Evolutionary conservation across 2,329 filamentous ascomycete genomes (phyloP), one percentile per base, ranked within the genome.

Genomic region (Colletotrichum sp.): DNA sequence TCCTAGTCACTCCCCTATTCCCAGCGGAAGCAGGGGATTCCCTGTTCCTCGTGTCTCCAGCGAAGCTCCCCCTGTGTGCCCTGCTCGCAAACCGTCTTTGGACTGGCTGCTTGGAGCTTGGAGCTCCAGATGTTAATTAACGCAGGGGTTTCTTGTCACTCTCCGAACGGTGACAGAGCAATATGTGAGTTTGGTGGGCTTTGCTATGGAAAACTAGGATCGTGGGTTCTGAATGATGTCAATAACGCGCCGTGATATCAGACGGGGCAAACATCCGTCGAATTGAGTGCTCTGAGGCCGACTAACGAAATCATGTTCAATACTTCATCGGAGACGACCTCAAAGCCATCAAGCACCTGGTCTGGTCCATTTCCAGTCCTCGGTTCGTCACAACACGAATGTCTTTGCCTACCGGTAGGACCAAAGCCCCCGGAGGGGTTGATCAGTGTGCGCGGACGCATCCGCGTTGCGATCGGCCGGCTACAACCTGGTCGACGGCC

Each of bases 151-250:
- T 52, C 43, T 30, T 59, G 28, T 52, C 65, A 73, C 64, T 59
- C 61, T 60, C 34, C 64, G 34, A 65, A 64, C 70, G 73, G 70
- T 68, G 73, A 32, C 73, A 75, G 70, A 73, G 72, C 73, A 73
- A 75, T 72, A 72, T 68, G 34, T 34, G 34, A 21, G 34, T 68
- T 60, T 67, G 36, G 64, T 75, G 73, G 73, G 36, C 63, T 75
- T 48, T 59, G 26, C n/a, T 59, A 30, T 36, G 73, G 43, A 28
- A 28, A 60, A 24, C 63, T 26, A 65, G 73, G 70, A 60, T 75
- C 64, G 70, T 68, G 64, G 70, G 48, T 64, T 55, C 55, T 43
- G 34, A 52, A 68, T 73, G 59, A 73, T 73, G 70, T 73, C 64
- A 68, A 73, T 68, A 73, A 57, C 63, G 57, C 55, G 24, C 70